A percentile compares a stretch with the other conserved stretches of the same genome.
Evolutionary conservation across 116 monocot genomes (phyloP).

Genomic region (Dioscorea cayenensis): DNA sequence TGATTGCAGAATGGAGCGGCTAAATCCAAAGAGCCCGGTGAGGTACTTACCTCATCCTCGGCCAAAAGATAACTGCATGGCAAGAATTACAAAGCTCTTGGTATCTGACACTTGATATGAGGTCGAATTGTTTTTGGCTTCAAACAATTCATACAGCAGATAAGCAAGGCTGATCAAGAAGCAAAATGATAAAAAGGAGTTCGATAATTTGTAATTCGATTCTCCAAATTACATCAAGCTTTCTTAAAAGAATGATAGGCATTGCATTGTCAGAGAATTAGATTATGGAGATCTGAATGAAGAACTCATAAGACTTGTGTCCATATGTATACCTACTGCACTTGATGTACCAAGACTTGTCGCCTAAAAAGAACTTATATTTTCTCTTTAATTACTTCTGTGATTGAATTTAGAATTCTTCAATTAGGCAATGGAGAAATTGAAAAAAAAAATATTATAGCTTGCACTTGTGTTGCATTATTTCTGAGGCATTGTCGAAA

Average conservation of each 20-base stretch:
- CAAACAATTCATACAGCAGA: too few species aligned
- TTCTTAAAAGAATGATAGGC: too few species aligned
- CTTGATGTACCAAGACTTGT: neutral
- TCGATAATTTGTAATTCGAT: too few species aligned
- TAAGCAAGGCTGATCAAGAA: too few species aligned
- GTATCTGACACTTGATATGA: neutral
- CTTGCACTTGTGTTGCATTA: neutral
- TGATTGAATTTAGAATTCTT: too few species aligned
- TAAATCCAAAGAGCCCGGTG: conserved; percentile 53
- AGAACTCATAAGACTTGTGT: neutral
- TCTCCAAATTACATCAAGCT: too few species aligned
- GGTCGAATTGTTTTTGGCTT: too few species aligned
- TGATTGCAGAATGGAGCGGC: conserved; percentile 32
- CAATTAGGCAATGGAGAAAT: too few species aligned
- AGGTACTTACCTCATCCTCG: conserved; percentile 86
- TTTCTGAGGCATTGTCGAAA: neutral
- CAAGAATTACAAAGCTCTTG: conserved; percentile 32
- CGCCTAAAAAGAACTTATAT: neutral
- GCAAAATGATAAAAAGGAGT: too few species aligned
- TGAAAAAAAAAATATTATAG: neutral
- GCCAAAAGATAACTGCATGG: conserved; percentile 78
- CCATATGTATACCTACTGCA: neutral
- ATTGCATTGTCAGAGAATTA: too few species aligned
- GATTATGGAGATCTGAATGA: neutral
- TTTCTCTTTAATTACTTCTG: too few species aligned